These are phyloP conservation scores for Saksenaea vasiformis DNA, from an alignment of 371 early-diverging fungal species.

Conservation along the genomic window DNA sequence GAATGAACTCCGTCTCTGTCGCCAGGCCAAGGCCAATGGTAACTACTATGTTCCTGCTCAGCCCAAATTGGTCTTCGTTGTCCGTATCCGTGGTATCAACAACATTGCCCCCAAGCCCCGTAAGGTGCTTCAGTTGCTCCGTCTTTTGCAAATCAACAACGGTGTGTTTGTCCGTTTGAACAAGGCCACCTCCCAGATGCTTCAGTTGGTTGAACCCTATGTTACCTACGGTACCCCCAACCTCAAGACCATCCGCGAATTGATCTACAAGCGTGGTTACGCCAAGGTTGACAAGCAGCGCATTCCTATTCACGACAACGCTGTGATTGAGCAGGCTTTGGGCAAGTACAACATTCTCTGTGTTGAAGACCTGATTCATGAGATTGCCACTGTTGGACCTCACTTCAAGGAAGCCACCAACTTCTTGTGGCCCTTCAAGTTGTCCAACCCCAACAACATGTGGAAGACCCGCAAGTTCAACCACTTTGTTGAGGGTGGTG, in stretches of 20 bases:
- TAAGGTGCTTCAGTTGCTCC: slow-evolving; percentile 96
- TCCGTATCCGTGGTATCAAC: slow-evolving; percentile 94
- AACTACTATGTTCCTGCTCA: slow-evolving; percentile 93
- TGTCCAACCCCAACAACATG: slow-evolving; percentile 95
- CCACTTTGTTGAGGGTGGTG: slow-evolving; percentile 98
- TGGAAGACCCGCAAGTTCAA: slow-evolving; percentile 91
- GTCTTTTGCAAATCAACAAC: slow-evolving; percentile 98
- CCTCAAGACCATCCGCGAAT: slow-evolving; percentile 96
- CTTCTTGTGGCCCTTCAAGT: slow-evolving; percentile 99
- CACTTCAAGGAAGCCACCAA: slow-evolving; percentile 81
- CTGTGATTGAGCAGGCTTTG: slow-evolving; percentile 88
- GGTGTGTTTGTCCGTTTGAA: slow-evolving; percentile 96
- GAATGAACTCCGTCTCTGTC: slow-evolving; percentile 81
- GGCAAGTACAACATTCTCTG: slow-evolving; percentile 95
- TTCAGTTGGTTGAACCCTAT: slow-evolving; percentile 95
- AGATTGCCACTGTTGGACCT: slow-evolving; percentile 96
- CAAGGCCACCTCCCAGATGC: slow-evolving; percentile 96
- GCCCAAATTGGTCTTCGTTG: slow-evolving; percentile 94
- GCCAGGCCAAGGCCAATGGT: slow-evolving; percentile 85
- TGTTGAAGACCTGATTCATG: slow-evolving; percentile 97
- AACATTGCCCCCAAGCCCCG: slow-evolving; percentile 97
- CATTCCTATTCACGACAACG: slow-evolving; percentile 93
- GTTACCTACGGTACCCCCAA: slow-evolving; percentile 95
- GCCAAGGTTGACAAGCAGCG: slow-evolving; percentile 95
- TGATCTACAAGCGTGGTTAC: slow-evolving; percentile 99